These are phyloP conservation scores for Colletotrichum theobromicola DNA, from an alignment of 2,329 filamentous ascomycete genomes.

Conservation along the genomic window DNA sequence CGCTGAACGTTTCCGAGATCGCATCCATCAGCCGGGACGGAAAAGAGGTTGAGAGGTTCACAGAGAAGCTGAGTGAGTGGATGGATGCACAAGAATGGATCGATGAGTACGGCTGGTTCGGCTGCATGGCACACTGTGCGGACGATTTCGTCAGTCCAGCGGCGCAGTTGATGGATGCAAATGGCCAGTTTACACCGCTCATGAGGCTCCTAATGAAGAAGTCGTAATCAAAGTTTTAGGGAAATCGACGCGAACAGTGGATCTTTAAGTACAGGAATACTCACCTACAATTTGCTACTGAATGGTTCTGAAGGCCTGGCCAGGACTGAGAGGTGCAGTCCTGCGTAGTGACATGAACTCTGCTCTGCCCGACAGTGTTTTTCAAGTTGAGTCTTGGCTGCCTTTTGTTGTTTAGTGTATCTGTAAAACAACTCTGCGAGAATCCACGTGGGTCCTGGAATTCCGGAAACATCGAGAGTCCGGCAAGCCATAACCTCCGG, in stretches of 20 bases:
- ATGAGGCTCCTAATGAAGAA: slow-evolving; percentile 18
- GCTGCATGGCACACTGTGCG: slow-evolving; percentile 44
- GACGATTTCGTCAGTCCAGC: slow-evolving; percentile 50
- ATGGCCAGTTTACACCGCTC: slow-evolving; percentile 42
- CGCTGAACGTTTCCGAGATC: slow-evolving; percentile 46
- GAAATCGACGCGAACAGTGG: background rate
- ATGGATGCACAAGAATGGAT: slow-evolving; percentile 46
- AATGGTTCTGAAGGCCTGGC: background rate
- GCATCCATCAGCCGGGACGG: slow-evolving; percentile 42
- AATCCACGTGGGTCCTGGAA: background rate
- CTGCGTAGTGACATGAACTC: background rate
- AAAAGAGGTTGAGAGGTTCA: slow-evolving; percentile 42
- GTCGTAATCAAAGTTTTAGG: background rate
- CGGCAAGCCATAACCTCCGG: background rate
- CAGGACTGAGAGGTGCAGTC: background rate
- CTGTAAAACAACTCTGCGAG: background rate
- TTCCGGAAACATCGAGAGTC: background rate
- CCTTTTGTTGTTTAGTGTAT: background rate
- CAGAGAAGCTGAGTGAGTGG: slow-evolving; percentile 43
- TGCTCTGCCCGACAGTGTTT: background rate
- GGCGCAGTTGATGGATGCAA: slow-evolving; percentile 48
- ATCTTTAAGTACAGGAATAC: background rate
- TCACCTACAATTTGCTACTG: background rate
- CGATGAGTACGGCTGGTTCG: slow-evolving; percentile 49
- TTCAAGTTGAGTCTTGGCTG: background rate